phyloP scores from a whole-genome alignment of 345 rosid genomes.

The Melastoma malabathricum region DNA sequence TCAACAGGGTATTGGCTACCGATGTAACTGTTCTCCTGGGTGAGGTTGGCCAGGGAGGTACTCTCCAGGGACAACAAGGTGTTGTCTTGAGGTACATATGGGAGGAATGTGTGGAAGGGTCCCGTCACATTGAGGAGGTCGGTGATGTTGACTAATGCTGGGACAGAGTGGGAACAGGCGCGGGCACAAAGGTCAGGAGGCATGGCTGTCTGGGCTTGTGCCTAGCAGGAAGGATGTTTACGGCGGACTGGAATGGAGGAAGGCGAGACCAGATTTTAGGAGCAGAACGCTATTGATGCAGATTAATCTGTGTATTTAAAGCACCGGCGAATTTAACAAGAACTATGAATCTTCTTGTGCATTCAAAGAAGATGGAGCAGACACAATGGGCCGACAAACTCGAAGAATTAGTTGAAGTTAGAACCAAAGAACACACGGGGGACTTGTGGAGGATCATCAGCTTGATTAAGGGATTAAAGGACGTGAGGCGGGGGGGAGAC shows the following conservation, averaged over 20 bases:
- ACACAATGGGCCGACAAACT: too few relatives aligned
- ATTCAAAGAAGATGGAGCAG: too few relatives aligned
- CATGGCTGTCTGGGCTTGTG: slow-evolving; percentile 39
- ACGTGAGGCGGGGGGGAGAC: too few relatives aligned
- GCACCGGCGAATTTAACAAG: too few relatives aligned
- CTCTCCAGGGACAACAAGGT: slow-evolving; percentile 52
- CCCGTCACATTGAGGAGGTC: slow-evolving; percentile 72
- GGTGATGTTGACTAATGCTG: slow-evolving; percentile 59
- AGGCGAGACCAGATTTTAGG: too few relatives aligned
- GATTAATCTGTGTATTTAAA: too few relatives aligned
- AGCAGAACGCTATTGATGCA: too few relatives aligned
- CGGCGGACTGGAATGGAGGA: slow-evolving; percentile 11
- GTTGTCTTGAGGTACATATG: slow-evolving; percentile 81
- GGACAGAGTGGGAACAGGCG: slow-evolving; percentile 72
- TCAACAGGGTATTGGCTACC: slow-evolving; percentile 53
- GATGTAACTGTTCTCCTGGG: slow-evolving; percentile 53
- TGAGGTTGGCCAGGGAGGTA: slow-evolving; percentile 59
- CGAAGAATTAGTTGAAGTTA: too few relatives aligned
- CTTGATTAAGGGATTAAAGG: too few relatives aligned
- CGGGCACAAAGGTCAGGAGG: slow-evolving; percentile 53
- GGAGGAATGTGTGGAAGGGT: slow-evolving; percentile 66
- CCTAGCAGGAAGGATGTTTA: slow-evolving; percentile 19
- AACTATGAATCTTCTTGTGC: too few relatives aligned
- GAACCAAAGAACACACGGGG: too few relatives aligned
- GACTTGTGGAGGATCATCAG: too few relatives aligned